Evolutionary conservation across 768 basidiomycete species (phyloP), one percentile per base, ranked within the genome.

Genomic region (Galerina marginata): DNA sequence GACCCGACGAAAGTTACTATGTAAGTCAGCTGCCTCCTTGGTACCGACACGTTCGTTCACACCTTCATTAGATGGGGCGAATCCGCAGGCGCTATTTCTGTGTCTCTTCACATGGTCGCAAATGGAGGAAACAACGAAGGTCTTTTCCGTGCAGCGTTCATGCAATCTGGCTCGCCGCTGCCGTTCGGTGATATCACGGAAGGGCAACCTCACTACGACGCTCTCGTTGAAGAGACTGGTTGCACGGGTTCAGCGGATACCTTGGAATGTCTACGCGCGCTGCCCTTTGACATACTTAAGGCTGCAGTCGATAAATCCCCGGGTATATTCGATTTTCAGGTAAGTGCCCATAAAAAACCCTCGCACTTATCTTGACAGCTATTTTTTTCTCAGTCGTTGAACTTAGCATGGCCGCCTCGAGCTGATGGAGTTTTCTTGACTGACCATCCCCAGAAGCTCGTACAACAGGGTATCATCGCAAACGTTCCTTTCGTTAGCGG

Each of bases 1-100:
- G 87, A 91, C 70, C 82, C 85, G 0, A 70, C 68, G 2, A 86
- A 85, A 68, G 87, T 87, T 4, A 86, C 85, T 0, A 80, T 86
- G 83, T 86, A 67, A 37, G 26, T 36, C 14, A 15, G 20, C 49
- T 42, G 16, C 20, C 14, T 47, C 46, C 39, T 3, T 9, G 9
- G 15, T 64, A 20, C 4, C 15, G 7, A 23, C 4, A n/a, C 33
- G 26, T 15, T 6, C 61, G 44, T n/a, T 43, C 23, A 52, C 43
- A 66, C 25, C 16, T 36, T 33, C 2, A 59, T 11, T 43, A 77
- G 76, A 55, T 78, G 79, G 77, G 77, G 75, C 3, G 74, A 78
- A 68, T 79, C 78, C 46, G 75, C 77, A 0, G 87, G 87, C 10
- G 85, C 86, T 2, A 81, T 85, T 45, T 82, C 81, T 38, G 83